Conservation (phyloP, 768 basidiomycete species). For the Artomyces pyxidatus region DNA sequence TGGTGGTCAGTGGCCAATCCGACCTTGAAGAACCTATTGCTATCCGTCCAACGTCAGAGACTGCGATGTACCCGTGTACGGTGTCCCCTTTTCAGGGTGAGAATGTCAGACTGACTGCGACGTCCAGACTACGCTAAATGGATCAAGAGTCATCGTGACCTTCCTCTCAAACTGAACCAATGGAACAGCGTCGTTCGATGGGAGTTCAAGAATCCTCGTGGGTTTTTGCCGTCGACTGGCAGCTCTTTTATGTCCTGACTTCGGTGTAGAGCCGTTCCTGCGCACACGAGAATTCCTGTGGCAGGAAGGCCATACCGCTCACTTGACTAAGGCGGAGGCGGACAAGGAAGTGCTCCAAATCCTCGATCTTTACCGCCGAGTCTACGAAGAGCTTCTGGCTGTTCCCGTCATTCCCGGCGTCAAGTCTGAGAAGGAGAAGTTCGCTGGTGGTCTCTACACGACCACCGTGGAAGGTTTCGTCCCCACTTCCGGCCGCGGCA, state of each 20-base stretch:
- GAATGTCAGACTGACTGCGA: constrained; percentile 1
- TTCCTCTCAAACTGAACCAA: constrained; percentile 94
- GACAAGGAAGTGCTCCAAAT: constrained; percentile 89
- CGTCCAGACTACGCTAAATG: constrained; percentile 90
- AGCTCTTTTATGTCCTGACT: background rate
- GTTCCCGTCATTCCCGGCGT: constrained; percentile 95
- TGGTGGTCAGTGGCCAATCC: constrained; percentile 62
- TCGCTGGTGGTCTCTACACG: constrained; percentile 95
- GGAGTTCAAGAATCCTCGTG: constrained; percentile 99
- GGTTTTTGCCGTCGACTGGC: constrained; percentile 21
- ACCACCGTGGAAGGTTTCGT: constrained; percentile 98
- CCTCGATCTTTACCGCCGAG: constrained; percentile 89
- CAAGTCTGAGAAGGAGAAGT: constrained; percentile 99
- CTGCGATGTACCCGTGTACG: constrained; percentile 98
- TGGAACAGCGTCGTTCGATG: constrained; percentile 99
- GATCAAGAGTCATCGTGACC: constrained; percentile 95
- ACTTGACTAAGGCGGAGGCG: constrained; percentile 82
- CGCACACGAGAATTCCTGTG: constrained; percentile 99
- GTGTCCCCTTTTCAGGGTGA: constrained; percentile 4
- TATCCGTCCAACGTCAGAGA: constrained; percentile 97
- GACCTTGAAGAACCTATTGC: constrained; percentile 97
- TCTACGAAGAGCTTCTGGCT: constrained; percentile 95
- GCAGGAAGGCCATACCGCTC: constrained; percentile 99
- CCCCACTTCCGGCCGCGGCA: constrained; percentile 93
- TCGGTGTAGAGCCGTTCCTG: constrained; percentile 80